Base-by-base conservation (phyloP, 1,284 basidiomycete genomes). In the Ceratobasidium sp. region DNA sequence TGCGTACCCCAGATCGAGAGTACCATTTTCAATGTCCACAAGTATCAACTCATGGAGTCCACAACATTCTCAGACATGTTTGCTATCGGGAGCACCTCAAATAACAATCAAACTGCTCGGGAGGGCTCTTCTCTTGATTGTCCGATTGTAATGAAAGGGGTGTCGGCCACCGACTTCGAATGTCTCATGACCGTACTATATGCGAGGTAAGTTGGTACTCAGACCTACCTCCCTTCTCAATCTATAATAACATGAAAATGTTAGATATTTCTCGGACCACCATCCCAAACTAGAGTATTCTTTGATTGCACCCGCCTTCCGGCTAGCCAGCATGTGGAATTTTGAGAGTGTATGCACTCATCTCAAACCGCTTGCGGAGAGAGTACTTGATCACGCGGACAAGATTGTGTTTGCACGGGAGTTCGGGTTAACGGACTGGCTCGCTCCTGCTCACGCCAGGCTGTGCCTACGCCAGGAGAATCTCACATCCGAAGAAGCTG, bases 21-120 rank as follows among this genome's bases (percentile, higher is more conserved):
- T 17, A 81, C 78, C 0, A 42, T 85, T 0, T 85, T 84, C 80
- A 81, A 80, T 7, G 80, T 85, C 0, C 83, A 84, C 64, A 81
- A 66, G 46, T 48, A 66, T 23, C 64, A 66, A 38, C 64, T 66
- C 42, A 13, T 46, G 44, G 13, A 46, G 13, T 46, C 44, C 7
- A 46, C 44, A 13, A 13, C 13, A 13, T 46, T 46, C 42, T 46
- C 42, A 1, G 64, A 66, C 23, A 66, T 66, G 64, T 66, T 66
- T 20, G 13, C 10, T 6, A 66, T 26, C n/a, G 64, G n/a, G 3
- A 23, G 44, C 13, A 4, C 28, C 3, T 44, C 62, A 1, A 17
- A 12, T 26, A 38, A 46, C 44, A 6, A 6, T 46, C 44, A 62
- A 42, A 38, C 6, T 15, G 67, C 23, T 7, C 26, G 56, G 68